Conservation (phyloP, 108 stramenopile genomes). For the Stephanodiscus minutulus region DNA sequence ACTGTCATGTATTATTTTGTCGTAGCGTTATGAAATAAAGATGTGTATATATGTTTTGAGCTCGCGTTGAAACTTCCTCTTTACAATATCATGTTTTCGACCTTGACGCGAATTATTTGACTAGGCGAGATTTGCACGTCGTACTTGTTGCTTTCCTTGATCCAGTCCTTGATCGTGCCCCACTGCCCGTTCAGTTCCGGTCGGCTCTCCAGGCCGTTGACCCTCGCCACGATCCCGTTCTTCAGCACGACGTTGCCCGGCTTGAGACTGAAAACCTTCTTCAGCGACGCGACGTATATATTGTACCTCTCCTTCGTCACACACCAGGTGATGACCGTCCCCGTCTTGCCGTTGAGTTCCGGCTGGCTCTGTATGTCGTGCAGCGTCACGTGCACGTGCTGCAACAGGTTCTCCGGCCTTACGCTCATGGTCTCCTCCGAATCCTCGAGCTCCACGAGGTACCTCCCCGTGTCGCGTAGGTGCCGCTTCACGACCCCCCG, state of each 20-base stretch:
- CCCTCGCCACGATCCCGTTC: slow-evolving; percentile 70
- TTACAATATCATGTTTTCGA: slow-evolving; percentile 82
- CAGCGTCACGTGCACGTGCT: slow-evolving; percentile 81
- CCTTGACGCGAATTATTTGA: slow-evolving; percentile 78
- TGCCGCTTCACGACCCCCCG: slow-evolving; percentile 75
- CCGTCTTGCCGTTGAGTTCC: slow-evolving; percentile 76
- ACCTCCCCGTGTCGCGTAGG: slow-evolving; percentile 65
- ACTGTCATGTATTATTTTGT: not conserved
- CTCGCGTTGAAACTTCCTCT: not conserved
- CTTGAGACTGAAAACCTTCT: slow-evolving; percentile 69
- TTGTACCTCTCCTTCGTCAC: slow-evolving; percentile 75
- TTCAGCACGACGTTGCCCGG: slow-evolving; percentile 80
- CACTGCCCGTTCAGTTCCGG: slow-evolving; percentile 87
- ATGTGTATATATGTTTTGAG: too few relatives aligned
- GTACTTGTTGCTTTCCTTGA: slow-evolving; percentile 71
- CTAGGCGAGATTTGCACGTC: slow-evolving; percentile 80
- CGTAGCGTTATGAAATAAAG: too few relatives aligned
- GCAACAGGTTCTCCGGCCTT: slow-evolving; percentile 77
- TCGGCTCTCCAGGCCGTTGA: slow-evolving; percentile 70
- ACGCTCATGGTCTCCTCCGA: slow-evolving; percentile 80
- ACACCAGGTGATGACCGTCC: slow-evolving; percentile 84
- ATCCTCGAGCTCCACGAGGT: slow-evolving; percentile 80
- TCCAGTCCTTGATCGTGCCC: slow-evolving; percentile 85
- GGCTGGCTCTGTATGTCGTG: slow-evolving; percentile 80
- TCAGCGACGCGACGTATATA: slow-evolving; percentile 70